phyloP scores from a whole-genome alignment of 2,329 filamentous ascomycete species.

The Ambrosiella xylebori region DNA sequence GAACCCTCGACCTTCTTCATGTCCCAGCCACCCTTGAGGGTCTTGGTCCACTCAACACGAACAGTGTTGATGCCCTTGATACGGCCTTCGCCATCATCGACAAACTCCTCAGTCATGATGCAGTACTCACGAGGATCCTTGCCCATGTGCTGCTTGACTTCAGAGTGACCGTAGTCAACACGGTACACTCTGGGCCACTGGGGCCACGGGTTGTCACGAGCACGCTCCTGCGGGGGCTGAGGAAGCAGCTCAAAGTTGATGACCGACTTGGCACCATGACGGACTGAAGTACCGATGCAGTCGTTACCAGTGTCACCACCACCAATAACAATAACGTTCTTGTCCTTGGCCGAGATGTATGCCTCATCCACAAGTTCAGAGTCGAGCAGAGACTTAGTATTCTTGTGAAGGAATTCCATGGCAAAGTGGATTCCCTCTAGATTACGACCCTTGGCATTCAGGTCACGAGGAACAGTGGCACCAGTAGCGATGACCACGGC shows the following conservation, averaged over 20 bases:
- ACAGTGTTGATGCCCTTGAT: slow-evolving; percentile 94
- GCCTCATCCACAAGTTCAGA: slow-evolving; percentile 66
- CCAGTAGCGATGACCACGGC: slow-evolving; percentile 85
- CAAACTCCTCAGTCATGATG: slow-evolving; percentile 96
- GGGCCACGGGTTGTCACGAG: slow-evolving; percentile 90
- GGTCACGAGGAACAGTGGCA: slow-evolving; percentile 80
- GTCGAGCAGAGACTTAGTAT: slow-evolving; percentile 93
- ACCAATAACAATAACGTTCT: slow-evolving; percentile 91
- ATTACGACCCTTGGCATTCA: slow-evolving; percentile 77
- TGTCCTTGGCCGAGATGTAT: slow-evolving; percentile 90
- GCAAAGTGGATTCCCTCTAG: slow-evolving; percentile 85
- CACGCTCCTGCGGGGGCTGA: slow-evolving; percentile 79
- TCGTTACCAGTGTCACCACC: slow-evolving; percentile 97
- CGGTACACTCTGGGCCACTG: slow-evolving; percentile 97
- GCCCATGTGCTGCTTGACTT: slow-evolving; percentile 91
- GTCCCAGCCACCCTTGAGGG: slow-evolving; percentile 78
- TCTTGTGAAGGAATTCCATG: slow-evolving; percentile 94
- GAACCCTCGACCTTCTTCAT: slow-evolving; percentile 95
- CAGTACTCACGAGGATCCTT: slow-evolving; percentile 94
- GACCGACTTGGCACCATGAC: slow-evolving; percentile 87
- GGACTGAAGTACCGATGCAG: slow-evolving; percentile 90
- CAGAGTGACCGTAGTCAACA: slow-evolving; percentile 92
- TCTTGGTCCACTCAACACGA: slow-evolving; percentile 92
- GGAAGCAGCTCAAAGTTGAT: slow-evolving; percentile 93
- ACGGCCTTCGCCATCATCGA: slow-evolving; percentile 69